Conservation (phyloP, 345 rosid genomes). For the Rhodomyrtus tomentosa region DNA sequence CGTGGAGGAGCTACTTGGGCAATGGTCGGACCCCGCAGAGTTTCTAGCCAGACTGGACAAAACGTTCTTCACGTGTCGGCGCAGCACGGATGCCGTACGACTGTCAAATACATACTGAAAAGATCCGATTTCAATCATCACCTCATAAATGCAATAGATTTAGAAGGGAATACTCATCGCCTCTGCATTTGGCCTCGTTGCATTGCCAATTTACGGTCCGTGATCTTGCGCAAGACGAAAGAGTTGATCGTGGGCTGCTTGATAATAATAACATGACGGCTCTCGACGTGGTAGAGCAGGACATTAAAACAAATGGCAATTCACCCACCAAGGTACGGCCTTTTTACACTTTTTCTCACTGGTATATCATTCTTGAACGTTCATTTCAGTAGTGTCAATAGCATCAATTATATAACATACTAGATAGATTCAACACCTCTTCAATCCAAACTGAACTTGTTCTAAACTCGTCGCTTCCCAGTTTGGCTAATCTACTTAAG, state of each 20-base stretch:
- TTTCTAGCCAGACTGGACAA: not conserved
- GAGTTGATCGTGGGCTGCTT: not conserved
- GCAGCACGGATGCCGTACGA: not conserved
- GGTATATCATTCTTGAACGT: too few species aligned
- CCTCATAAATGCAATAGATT: not conserved
- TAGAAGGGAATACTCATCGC: not conserved
- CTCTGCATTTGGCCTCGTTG: not conserved
- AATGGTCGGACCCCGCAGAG: not conserved
- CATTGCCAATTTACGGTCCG: not conserved
- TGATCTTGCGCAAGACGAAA: fast-evolving
- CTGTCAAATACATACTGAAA: not conserved
- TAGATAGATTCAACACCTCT: too few species aligned
- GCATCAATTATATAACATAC: too few species aligned
- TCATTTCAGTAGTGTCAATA: too few species aligned
- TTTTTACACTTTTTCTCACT: not conserved
- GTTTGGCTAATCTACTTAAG: too few species aligned
- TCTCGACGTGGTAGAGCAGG: not conserved
- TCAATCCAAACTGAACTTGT: too few species aligned
- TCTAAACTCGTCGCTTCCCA: too few species aligned
- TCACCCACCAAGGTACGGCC: not conserved
- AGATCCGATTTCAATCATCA: fast-evolving
- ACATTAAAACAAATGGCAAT: fast-evolving
- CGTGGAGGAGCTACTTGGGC: too few species aligned
- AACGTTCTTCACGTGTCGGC: not conserved
- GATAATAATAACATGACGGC: not conserved